These are phyloP conservation scores for Lathyrus oleraceus DNA, from an alignment of 306 rosid genomes.

Conservation along the genomic window DNA sequence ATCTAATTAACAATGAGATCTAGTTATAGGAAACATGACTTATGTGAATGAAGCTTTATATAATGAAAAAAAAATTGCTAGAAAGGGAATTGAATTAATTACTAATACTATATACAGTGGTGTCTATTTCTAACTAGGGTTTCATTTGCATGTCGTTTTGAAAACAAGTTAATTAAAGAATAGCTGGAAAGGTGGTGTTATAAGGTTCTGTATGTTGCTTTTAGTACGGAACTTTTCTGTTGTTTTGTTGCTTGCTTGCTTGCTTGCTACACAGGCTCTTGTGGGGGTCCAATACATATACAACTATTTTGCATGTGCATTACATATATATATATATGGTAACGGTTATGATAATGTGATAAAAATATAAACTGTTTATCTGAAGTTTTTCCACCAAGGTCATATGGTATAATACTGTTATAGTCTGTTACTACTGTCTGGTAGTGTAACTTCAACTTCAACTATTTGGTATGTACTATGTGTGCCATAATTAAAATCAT, in stretches of 20 bases:
- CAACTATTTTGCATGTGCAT: slow-evolving; percentile 47
- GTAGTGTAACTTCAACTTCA: slow-evolving; percentile 1
- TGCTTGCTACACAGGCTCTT: slow-evolving; percentile 4
- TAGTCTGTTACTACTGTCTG: slow-evolving; percentile 25
- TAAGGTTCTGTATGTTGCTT: slow-evolving; percentile 11
- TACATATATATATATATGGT: not conserved
- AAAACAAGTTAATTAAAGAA: slow-evolving; percentile 43
- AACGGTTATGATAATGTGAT: slow-evolving; percentile 38
- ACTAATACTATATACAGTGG: not conserved
- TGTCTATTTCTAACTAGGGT: slow-evolving; percentile 15
- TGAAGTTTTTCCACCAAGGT: slow-evolving; percentile 34
- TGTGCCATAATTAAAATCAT: slow-evolving; percentile 1
- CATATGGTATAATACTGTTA: slow-evolving; percentile 13
- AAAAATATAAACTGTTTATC: slow-evolving; percentile 37
- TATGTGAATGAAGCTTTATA: slow-evolving; percentile 24
- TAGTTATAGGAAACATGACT: slow-evolving; percentile 11
- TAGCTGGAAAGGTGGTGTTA: slow-evolving; percentile 22
- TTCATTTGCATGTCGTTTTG: slow-evolving; percentile 24
- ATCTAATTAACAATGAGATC: not conserved
- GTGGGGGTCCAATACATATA: slow-evolving; percentile 42
- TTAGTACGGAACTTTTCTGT: slow-evolving; percentile 7
- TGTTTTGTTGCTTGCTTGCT: not conserved
- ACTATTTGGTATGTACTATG: slow-evolving; percentile 25
- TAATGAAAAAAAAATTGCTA: slow-evolving; percentile 13
- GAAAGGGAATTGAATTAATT: slow-evolving; percentile 27